phyloP scores from a whole-genome alignment of 768 basidiomycete genomes.

The Termitomyces sp. region DNA sequence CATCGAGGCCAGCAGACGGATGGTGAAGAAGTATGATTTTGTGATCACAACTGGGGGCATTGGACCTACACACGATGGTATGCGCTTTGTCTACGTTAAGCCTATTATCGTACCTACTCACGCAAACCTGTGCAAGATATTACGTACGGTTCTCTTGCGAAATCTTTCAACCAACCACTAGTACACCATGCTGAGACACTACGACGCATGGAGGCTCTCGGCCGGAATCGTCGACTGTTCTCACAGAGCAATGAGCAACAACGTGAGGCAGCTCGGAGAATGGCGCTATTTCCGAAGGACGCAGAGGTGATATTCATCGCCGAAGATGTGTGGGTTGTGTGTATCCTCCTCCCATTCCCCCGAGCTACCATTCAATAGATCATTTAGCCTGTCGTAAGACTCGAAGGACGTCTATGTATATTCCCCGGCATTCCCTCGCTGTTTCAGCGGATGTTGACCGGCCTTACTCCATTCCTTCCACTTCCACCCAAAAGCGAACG shows the following conservation, averaged over 20 bases:
- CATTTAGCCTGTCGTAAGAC: conserved; percentile 74
- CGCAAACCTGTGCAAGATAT: conserved; percentile 51
- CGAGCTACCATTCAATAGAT: conserved; percentile 1
- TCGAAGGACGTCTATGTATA: conserved; percentile 83
- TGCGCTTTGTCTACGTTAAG: conserved; percentile 16
- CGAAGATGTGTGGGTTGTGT: conserved; percentile 81
- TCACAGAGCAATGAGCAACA: conserved; percentile 71
- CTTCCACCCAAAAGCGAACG: conserved; percentile 73
- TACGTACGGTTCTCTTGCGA: conserved; percentile 84
- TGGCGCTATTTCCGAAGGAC: conserved; percentile 84
- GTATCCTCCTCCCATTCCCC: conserved; percentile 21
- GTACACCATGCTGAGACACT: conserved; percentile 77
- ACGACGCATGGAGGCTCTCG: conserved; percentile 62
- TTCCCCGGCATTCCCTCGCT: conserved; percentile 89
- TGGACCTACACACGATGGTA: conserved; percentile 88
- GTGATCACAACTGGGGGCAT: conserved; percentile 92
- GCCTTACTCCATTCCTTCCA: conserved; percentile 68
- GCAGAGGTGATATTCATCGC: conserved; percentile 80
- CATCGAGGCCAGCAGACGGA: conserved; percentile 78
- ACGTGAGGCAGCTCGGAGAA: conserved; percentile 69
- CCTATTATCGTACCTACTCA: not conserved
- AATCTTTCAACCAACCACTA: conserved; percentile 74
- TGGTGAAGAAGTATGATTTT: conserved; percentile 82
- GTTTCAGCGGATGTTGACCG: conserved; percentile 79
- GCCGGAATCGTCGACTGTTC: conserved; percentile 53